Conservation (phyloP, 2,329 filamentous ascomycete species). For the Hypoxylon rubiginosum region DNA sequence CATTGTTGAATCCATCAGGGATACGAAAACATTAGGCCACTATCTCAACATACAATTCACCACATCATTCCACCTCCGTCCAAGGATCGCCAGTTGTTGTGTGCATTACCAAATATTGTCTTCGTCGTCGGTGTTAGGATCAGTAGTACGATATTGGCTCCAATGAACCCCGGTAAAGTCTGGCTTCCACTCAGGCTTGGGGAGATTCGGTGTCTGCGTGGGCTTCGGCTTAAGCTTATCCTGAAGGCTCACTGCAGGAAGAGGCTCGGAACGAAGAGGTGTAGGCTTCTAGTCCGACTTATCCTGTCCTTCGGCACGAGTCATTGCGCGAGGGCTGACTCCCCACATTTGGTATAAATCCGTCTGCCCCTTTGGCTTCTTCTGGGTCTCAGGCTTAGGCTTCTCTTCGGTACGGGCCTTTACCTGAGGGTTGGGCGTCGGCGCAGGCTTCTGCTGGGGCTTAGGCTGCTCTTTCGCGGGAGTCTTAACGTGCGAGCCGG, state of each 20-base stretch:
- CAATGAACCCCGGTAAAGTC: neutral
- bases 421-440: neutral
- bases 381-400: neutral
- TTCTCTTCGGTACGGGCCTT: neutral
- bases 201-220: too few species aligned
- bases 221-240: neutral
- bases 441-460: neutral
- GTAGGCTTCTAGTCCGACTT: too few species aligned
- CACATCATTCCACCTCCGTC: neutral
- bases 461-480: neutral
- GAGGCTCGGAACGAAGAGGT: too few species aligned
- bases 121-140: neutral
- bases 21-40: neutral
- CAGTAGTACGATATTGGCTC: neutral
- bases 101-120: neutral
- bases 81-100: neutral
- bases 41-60: neutral
- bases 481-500: neutral
- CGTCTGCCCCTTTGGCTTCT: neutral
- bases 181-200: neutral
- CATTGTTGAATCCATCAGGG: neutral
- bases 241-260: too few species aligned
- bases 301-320: too few species aligned
- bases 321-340: neutral
- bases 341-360: neutral